These are phyloP conservation scores for Phytophthora tentaculata DNA, from an alignment of 352 stramenopile species.

Conservation along the genomic window DNA sequence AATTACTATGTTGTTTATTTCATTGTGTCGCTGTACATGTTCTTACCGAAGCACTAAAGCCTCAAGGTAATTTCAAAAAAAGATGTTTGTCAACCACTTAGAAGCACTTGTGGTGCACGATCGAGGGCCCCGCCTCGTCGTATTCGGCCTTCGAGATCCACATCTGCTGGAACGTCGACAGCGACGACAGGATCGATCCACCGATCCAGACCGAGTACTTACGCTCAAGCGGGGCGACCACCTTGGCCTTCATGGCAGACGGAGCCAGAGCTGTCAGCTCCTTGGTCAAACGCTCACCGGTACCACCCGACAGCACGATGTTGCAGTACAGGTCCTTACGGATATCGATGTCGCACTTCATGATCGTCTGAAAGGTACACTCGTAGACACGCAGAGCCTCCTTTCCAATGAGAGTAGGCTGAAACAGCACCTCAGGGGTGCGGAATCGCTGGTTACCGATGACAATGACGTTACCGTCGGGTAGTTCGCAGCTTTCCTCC, in stretches of 20 bases:
- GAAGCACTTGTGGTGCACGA: slow-evolving; percentile 97
- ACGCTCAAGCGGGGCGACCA: slow-evolving; percentile 91
- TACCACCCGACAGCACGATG: too few relatives aligned
- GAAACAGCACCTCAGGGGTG: slow-evolving; percentile 96
- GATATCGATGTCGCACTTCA: too few relatives aligned
- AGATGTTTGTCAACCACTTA: slow-evolving; percentile 49
- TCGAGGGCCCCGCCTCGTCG: slow-evolving; percentile 95
- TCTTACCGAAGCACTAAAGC: slow-evolving; percentile 56
- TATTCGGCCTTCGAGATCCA: slow-evolving; percentile 99
- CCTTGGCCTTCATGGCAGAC: slow-evolving; percentile 96
- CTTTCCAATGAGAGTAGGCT: slow-evolving; percentile 64
- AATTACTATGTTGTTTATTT: too few relatives aligned
- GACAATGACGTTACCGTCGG: slow-evolving; percentile 97
- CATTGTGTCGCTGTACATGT: background rate
- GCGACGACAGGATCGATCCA: slow-evolving; percentile 95
- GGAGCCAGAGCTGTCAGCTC: slow-evolving; percentile 70
- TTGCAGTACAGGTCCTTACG: too few relatives aligned
- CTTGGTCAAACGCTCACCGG: too few relatives aligned
- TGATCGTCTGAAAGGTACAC: too few relatives aligned
- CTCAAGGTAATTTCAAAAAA: slow-evolving; percentile 36
- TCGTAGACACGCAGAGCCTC: too few relatives aligned
- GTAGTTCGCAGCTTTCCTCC: slow-evolving; percentile 97
- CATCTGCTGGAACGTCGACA: slow-evolving; percentile 99
- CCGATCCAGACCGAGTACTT: slow-evolving; percentile 99
- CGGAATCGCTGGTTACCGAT: slow-evolving; percentile 97